A percentile compares a stretch with the other conserved stretches of the same genome.
Conservation (phyloP, 352 stramenopile species). For the Halophytophthora polymorphica region DNA sequence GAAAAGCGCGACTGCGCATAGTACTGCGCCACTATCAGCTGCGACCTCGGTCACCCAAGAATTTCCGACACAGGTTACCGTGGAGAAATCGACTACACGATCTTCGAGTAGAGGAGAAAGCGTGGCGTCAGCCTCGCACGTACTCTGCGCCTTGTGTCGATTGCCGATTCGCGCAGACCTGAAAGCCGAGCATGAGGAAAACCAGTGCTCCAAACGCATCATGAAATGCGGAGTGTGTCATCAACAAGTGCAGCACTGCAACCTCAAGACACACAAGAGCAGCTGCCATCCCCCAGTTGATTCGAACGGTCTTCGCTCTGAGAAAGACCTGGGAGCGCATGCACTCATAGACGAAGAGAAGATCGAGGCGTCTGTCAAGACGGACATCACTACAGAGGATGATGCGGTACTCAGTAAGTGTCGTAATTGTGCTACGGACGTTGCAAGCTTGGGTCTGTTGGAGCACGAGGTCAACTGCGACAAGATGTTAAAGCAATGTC, state of each 20-base stretch:
- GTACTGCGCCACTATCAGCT: too few species aligned
- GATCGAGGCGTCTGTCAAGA: constrained; percentile 3
- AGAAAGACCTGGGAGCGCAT: background rate
- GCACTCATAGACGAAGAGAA: background rate
- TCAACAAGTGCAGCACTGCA: constrained; percentile 40
- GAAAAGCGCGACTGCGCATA: background rate
- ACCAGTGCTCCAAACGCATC: constrained; percentile 53
- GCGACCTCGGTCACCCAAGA: too few species aligned
- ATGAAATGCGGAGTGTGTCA: constrained; percentile 38
- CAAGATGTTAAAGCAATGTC: constrained; percentile 81
- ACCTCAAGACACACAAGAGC: constrained; percentile 37
- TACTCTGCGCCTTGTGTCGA: constrained; percentile 44
- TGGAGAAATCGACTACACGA: background rate
- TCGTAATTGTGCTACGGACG: constrained; percentile 52
- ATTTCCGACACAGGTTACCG: background rate
- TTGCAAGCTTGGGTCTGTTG: constrained; percentile 41
- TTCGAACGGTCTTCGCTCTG: constrained; percentile 1
- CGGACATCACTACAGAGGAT: background rate
- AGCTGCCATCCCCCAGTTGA: constrained; percentile 10
- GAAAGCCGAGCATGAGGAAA: constrained; percentile 50
- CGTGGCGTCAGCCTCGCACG: constrained; percentile 11
- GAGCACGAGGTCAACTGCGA: constrained; percentile 78
- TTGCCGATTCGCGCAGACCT: constrained; percentile 48
- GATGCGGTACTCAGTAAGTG: constrained; percentile 52
- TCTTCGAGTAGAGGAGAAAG: background rate